Evolutionary conservation across 805 yeast genomes (phyloP).

Genomic region (Candida succiphila): DNA sequence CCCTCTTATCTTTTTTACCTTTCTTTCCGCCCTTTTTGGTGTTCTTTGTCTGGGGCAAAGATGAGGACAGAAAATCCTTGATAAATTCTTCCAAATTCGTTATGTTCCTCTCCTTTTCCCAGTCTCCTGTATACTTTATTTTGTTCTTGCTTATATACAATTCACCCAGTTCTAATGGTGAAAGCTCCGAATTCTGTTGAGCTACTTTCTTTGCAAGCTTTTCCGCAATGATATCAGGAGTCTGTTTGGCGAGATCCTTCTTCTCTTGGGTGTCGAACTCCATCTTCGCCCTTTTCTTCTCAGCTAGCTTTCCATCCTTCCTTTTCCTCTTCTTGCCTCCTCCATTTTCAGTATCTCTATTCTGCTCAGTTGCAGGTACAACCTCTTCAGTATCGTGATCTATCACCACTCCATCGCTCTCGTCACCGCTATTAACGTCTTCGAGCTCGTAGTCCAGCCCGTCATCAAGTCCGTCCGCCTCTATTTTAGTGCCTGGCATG

Average conservation of each 20-base stretch:
- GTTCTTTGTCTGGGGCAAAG: slow-evolving; percentile 26
- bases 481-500: slow-evolving; percentile 7
- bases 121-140: slow-evolving; percentile 54
- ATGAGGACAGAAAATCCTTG: slow-evolving; percentile 34
- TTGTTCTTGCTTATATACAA: slow-evolving; percentile 42
- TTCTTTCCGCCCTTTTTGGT: slow-evolving; percentile 20
- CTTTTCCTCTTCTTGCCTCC: slow-evolving; percentile 18
- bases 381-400: not conserved
- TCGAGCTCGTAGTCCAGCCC: slow-evolving; percentile 50
- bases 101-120: slow-evolving; percentile 40
- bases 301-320: slow-evolving; percentile 36
- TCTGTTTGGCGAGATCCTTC: slow-evolving; percentile 39
- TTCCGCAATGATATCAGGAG: slow-evolving; percentile 58
- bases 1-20: slow-evolving; percentile 19
- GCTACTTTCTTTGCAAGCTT: slow-evolving; percentile 53
- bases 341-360: slow-evolving; percentile 5
- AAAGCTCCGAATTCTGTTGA: slow-evolving; percentile 50
- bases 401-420: too few species aligned
- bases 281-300: slow-evolving; percentile 59
- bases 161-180: slow-evolving; percentile 69
- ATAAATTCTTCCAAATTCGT: slow-evolving; percentile 49
- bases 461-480: slow-evolving; percentile 71
- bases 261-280: slow-evolving; percentile 55
- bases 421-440: too few species aligned
- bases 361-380: slow-evolving; percentile 1